Evolutionary conservation across 768 basidiomycete genomes (phyloP).

Genomic region (Pleurotus giganteus): DNA sequence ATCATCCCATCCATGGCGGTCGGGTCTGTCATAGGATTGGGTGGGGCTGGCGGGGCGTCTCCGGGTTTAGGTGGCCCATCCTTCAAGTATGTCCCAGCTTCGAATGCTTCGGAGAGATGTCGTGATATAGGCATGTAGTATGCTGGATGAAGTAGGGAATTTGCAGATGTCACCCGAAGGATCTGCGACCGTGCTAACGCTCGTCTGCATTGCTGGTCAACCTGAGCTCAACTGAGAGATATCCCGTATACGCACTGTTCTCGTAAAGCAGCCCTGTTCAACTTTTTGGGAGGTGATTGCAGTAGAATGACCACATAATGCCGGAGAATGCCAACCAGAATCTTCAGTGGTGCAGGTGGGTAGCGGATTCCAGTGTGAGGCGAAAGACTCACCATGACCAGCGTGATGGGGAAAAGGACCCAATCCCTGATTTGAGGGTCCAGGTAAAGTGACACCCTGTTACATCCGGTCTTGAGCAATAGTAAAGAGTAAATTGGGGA

Average conservation of each 20-base stretch:
- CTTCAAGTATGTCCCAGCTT: conserved; percentile 80
- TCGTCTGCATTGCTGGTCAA: conserved; percentile 41
- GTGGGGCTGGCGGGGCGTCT: conserved; percentile 55
- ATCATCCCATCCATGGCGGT: conserved; percentile 97
- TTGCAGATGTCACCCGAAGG: conserved; percentile 75
- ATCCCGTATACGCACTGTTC: conserved; percentile 73
- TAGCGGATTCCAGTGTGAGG: not conserved
- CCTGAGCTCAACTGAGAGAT: conserved; percentile 1
- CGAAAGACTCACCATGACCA: conserved; percentile 81
- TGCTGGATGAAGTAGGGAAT: conserved; percentile 75
- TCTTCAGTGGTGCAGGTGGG: conserved; percentile 46
- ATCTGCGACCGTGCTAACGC: conserved; percentile 82
- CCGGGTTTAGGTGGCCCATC: conserved; percentile 68
- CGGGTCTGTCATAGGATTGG: conserved; percentile 88
- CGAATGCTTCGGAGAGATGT: conserved; percentile 69
- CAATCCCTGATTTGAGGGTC: conserved; percentile 96
- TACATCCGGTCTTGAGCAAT: not conserved
- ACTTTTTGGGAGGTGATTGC: conserved; percentile 80
- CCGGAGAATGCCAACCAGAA: conserved; percentile 87
- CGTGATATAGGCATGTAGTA: conserved; percentile 77
- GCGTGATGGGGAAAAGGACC: conserved; percentile 94
- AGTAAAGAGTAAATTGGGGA: not conserved
- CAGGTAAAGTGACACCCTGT: conserved; percentile 64
- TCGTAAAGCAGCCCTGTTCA: conserved; percentile 72
- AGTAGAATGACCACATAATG: conserved; percentile 91